A percentile compares a stretch with the other conserved stretches of the same genome.
Conservation (phyloP, 345 rosid genomes). For the Moricandia moricandioides region DNA sequence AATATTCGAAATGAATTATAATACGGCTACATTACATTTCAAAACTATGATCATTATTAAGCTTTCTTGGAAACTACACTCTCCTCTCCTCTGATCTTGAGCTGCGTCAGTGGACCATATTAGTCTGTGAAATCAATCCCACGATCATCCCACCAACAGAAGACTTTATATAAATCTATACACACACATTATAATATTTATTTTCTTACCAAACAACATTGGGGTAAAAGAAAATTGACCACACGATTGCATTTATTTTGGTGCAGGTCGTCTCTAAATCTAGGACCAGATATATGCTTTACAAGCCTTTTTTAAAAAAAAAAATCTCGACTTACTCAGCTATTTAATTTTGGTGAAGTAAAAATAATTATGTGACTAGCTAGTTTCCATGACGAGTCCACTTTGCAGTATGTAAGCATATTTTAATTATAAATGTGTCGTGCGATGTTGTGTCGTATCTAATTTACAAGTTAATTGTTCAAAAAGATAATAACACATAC, state of each 20-base stretch:
- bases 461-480: background rate
- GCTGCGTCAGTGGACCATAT: constrained; percentile 29
- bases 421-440: background rate
- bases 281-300: background rate
- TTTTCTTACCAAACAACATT: constrained; percentile 5
- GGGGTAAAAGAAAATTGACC: constrained; percentile 17
- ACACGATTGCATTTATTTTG: constrained; percentile 29
- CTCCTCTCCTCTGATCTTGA: constrained; percentile 19
- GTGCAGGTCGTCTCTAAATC: background rate
- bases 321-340: background rate
- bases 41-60: background rate
- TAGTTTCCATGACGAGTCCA: background rate
- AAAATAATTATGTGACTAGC: no score
- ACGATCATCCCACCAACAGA: constrained; percentile 34
- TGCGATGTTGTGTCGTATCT: background rate
- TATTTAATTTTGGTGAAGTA: no score
- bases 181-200: constrained; percentile 14
- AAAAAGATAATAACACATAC: no score
- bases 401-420: background rate
- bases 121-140: background rate
- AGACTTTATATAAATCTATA: constrained; percentile 17
- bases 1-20: no score
- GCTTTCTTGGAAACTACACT: constrained; percentile 27
- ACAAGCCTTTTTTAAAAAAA: background rate
- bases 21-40: background rate